Base-by-base conservation (phyloP, 2,329 filamentous ascomycete species). In the Lizonia empirigonia region DNA sequence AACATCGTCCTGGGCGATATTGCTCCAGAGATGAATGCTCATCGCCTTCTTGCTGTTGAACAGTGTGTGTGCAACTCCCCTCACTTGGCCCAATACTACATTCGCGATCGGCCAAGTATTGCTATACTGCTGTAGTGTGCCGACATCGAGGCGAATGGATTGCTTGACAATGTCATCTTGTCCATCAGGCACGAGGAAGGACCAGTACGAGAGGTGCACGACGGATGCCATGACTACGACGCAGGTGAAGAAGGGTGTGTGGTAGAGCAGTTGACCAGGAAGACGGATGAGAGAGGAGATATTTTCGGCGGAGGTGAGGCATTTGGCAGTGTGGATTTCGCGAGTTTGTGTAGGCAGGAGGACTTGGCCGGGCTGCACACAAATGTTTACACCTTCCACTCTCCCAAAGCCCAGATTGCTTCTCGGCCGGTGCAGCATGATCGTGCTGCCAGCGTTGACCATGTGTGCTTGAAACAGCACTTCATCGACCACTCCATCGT, bases 401-500 rank as follows among this genome's bases (percentile, higher is more conserved):
- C 63, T 32, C 4, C 68, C 70, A 30, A 71, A 72, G 33, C 72
- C 65, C 18, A 75, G 52, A 54, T 74, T 68, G 59, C 74, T 63
- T 45, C 75, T 60, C 54, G 74, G 63, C 48, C 75, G 47, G 59
- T 89, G 72, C 24, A 75, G 62, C 63, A 74, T 71, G 44, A 75
- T 74, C 12, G 69, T 71, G 59, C 64, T 69, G 19, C 73, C 73
- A 5, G 53, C 57, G 24, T 67, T 79, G 63, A 96, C 89, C 84
- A 95, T 93, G 56, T 90, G 87, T 1, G 90, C 91, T 70, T 95
- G 90, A 75, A 96, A 96, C 73, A 96, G 86, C 82, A 96, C 88
- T 74, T 96, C 90, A 69, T 97, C 92, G 9, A 92, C 79, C 44
- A 52, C 29, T 16, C 85, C 81, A 24, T 90, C 87, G 60, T 87